Base-by-base conservation (phyloP, 2,329 filamentous ascomycete species). In the Elsinoe batatas region DNA sequence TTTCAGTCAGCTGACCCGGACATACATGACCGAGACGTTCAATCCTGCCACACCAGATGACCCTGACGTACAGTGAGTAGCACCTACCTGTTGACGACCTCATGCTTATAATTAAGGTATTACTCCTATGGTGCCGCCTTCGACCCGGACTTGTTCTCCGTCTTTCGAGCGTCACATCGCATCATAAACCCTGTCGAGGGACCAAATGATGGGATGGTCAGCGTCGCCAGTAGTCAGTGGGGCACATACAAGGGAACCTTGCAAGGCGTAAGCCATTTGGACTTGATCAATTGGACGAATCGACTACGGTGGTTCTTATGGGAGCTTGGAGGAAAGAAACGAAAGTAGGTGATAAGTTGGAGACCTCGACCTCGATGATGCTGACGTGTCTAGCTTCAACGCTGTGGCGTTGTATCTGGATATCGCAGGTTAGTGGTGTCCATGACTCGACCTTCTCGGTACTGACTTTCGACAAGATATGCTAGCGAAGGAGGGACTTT, bases 261-360 rank as follows among this genome's bases (percentile, higher is more conserved):
- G 51, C 71, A 81, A n/a, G 78, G 78, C 3, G 81, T 83, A 57
- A 82, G 77, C 64, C 81, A 84, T 68, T 65, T 84, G 46, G 81
- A 84, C 61, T 64, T 84, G 59, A 84, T 84, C 67, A 84, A 84
- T 61, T 84, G 81, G 81, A 81, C 79, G 26, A 84, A 83, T 60
- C 71, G 80, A 30, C 62, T 83, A 36, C 77, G 81, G 61, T 81
- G 78, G 77, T 72, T 79, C 57, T 71, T 80, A 49, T 80, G 78
- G 65, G 72, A 76, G 57, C 62, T 83, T 54, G 78, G 76, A 1
- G 78, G 81, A 3, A 76, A 76, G 57, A 77, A 76, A 65, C 71
- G 74, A 61, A 80, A 76, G 75, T 80, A 51, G 58, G 72, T 69
- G 46, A 37, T 40, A 36, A 11, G 30, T 17, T 42, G 26, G 35